These are phyloP conservation scores for Sugiyamaella neomexicana DNA, from an alignment of 1,139 yeast species.

Conservation along the genomic window DNA sequence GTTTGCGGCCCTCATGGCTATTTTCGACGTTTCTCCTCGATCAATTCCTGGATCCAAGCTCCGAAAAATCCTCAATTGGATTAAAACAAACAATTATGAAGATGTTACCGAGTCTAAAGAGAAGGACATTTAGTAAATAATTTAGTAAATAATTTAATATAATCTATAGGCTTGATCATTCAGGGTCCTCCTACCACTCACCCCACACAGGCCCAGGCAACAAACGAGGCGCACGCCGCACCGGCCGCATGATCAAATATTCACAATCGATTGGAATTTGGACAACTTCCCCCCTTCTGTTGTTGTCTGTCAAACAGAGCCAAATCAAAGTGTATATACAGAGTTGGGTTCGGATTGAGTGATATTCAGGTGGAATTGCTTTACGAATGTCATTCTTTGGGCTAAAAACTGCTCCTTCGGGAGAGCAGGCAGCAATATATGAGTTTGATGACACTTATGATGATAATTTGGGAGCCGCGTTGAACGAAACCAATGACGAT, in stretches of 20 bases:
- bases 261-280: slow-evolving; percentile 12
- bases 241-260: slow-evolving; percentile 14
- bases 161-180: no score
- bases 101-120: slow-evolving; percentile 28
- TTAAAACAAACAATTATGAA: slow-evolving; percentile 35
- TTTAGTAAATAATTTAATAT: no score
- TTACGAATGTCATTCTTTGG: slow-evolving; percentile 44
- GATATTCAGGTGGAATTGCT: not conserved
- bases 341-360: no score
- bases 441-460: slow-evolving; percentile 87
- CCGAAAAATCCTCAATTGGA: slow-evolving; percentile 40
- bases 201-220: no score
- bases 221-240: no score
- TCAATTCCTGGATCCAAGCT: slow-evolving; percentile 39
- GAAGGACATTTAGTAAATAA: not conserved
- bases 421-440: slow-evolving; percentile 40
- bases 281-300: not conserved
- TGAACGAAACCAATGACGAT: slow-evolving; percentile 74
- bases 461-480: slow-evolving; percentile 64
- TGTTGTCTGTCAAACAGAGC: no score
- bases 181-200: no score
- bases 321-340: no score
- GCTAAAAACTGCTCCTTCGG: slow-evolving; percentile 36
- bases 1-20: slow-evolving; percentile 39
- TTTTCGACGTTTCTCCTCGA: slow-evolving; percentile 40